Base-by-base conservation (phyloP, 345 rosid genomes). In the Conringia planisiliqua region DNA sequence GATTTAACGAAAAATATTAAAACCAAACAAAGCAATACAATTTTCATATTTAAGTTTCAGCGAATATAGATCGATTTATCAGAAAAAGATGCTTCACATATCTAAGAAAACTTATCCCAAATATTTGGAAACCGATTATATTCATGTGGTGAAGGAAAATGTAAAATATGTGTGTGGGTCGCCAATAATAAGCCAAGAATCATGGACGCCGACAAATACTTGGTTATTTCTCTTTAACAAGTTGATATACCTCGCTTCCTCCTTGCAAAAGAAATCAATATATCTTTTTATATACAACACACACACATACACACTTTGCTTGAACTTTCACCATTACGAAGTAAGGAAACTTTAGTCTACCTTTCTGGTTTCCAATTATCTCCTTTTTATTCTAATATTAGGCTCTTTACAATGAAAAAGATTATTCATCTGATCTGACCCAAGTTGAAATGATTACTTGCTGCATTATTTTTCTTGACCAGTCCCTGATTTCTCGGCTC, bases 101-200 rank as follows among this genome's bases (percentile, higher is more conserved):
- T 62, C 43, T 62, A 55, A 76, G 46, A 63, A 46, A 9, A 38
- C 39, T 62, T 76, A 70, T 76, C 80, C 12, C 14, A 62, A 44
- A 44, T 36, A 54, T 20, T 52, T 54, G 40, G 58, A 48, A 29
- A n/a, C 43, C 38, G 22, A 68, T 68, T 39, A 55, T 46, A 44
- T 26, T 63, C 61, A 47, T 64, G 80, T 77, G 80, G 80, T 47
- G 71, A 70, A 70, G 62, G 46, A 56, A 55, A 72, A 24, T 61
- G 58, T 57, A 10, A 75, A 61, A 48, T 59, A 50, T 29, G 62
- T 52, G 38, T 73, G 71, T 36, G 50, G 66, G 48, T 59, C 29
- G 63, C 32, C 42, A 51, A 51, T 33, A 39, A 51, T 52, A 74
- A 42, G 64, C 74, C 79, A 76, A 62, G 38, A 62, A 68, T 52